phyloP scores from a whole-genome alignment of 2,329 filamentous ascomycete genomes.

The Monosporascus sp. region DNA sequence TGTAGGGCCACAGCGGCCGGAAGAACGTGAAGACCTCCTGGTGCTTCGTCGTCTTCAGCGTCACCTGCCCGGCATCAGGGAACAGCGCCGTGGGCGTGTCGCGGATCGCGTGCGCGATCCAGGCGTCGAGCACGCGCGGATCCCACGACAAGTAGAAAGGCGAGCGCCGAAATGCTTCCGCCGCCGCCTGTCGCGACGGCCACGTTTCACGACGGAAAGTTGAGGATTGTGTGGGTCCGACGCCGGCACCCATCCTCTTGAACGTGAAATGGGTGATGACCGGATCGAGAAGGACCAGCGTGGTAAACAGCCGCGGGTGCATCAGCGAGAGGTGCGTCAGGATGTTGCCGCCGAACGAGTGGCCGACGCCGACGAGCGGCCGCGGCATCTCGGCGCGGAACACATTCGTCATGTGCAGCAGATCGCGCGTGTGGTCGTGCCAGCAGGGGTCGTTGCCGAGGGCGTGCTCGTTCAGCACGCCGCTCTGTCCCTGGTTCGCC shows the following conservation, averaged over 20 bases:
- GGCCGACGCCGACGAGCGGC: conserved; percentile 77
- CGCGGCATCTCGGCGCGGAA: conserved; percentile 76
- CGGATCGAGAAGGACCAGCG: conserved; percentile 76
- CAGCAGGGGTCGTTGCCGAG: conserved; percentile 86
- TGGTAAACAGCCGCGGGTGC: conserved; percentile 74
- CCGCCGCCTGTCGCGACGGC: conserved; percentile 69
- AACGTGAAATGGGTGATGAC: conserved; percentile 56
- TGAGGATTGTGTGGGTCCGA: conserved; percentile 53
- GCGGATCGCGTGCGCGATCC: conserved; percentile 71
- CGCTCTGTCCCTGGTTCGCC: conserved; percentile 77
- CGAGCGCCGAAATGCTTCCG: conserved; percentile 58
- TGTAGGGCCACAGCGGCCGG: conserved; percentile 50
- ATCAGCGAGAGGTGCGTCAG: conserved; percentile 67
- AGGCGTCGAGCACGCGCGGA: conserved; percentile 66
- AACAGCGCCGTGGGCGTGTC: conserved; percentile 60
- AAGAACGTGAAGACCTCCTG: conserved; percentile 81
- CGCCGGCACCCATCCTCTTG: conserved; percentile 28
- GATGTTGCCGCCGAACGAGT: conserved; percentile 79
- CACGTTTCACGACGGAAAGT: conserved; percentile 72
- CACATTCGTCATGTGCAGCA: conserved; percentile 77
- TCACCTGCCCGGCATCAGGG: conserved; percentile 51
- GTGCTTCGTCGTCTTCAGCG: conserved; percentile 76
- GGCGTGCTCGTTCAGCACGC: conserved; percentile 66
- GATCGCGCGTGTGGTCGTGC: conserved; percentile 79
- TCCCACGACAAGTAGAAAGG: conserved; percentile 84